These are phyloP conservation scores for Trichomonascus vanleenenianus DNA, from an alignment of 805 yeast genomes.

Conservation along the genomic window DNA sequence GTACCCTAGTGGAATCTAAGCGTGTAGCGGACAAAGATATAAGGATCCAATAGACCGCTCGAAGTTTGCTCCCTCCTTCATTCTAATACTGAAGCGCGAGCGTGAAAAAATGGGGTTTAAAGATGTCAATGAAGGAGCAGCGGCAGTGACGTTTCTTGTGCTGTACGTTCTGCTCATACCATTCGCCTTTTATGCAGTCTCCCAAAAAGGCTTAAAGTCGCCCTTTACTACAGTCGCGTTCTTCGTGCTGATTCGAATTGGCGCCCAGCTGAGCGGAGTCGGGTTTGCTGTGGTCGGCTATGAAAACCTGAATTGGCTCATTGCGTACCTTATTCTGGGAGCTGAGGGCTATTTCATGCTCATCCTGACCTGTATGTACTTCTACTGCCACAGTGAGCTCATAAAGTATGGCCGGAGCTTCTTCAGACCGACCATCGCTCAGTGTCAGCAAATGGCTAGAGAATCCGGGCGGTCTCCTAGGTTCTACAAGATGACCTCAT, in stretches of 20 bases:
- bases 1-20: no score
- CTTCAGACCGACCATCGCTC: not conserved
- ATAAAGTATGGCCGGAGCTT: not conserved
- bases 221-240: constrained; percentile 7
- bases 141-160: constrained; percentile 8
- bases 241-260: constrained; percentile 11
- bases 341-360: constrained; percentile 17
- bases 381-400: constrained; percentile 3
- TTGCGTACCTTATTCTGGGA: constrained; percentile 16
- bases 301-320: constrained; percentile 8
- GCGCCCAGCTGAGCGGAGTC: constrained; percentile 13
- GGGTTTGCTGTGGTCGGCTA: constrained; percentile 8
- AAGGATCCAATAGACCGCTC: no score
- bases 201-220: constrained; percentile 7
- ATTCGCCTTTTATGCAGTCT: constrained; percentile 4
- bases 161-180: constrained; percentile 6
- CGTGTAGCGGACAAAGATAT: no score
- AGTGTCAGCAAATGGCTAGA: not conserved
- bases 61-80: not conserved
- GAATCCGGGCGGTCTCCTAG: not conserved
- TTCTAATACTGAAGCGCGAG: no score
- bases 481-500: not conserved
- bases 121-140: constrained; percentile 7
- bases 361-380: constrained; percentile 11
- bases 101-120: constrained; percentile 10